phyloP scores from a whole-genome alignment of 139 green algal genomes.

The Picochlorum sp. region DNA sequence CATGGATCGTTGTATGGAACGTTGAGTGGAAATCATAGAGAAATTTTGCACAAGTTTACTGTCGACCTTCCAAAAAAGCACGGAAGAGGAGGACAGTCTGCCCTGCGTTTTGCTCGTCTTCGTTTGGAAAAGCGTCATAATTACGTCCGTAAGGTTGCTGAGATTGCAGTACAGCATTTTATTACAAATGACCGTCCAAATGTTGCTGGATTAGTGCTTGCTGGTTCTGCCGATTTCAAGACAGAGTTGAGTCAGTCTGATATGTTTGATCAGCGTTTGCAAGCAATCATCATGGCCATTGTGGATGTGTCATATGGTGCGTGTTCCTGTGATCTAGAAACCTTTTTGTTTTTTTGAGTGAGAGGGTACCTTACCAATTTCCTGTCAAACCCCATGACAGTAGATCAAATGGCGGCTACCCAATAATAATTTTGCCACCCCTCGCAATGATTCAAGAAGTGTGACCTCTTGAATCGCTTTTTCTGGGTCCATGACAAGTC shows the following conservation, averaged over 20 bases:
- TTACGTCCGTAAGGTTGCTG: conserved; percentile 95
- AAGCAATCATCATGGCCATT: conserved; percentile 79
- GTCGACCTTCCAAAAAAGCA: conserved; percentile 99
- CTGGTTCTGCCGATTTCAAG: conserved; percentile 97
- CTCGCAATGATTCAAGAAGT: too few relatives aligned
- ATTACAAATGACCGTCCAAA: conserved; percentile 87
- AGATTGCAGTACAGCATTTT: conserved; percentile 83
- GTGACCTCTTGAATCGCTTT: background rate
- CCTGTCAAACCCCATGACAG: conserved; percentile 44
- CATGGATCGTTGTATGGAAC: conserved; percentile 95
- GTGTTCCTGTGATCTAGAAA: background rate
- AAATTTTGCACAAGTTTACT: conserved; percentile 93
- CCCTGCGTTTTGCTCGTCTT: conserved; percentile 95
- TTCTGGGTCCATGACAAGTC: background rate
- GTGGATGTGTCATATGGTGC: conserved; percentile 96
- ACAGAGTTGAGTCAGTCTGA: conserved; percentile 86
- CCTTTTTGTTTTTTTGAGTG: background rate
- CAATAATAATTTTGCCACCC: conserved; percentile 16
- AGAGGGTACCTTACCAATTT: conserved; percentile 62
- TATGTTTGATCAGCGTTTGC: conserved; percentile 93
- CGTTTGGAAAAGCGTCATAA: conserved; percentile 98
- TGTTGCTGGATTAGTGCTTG: conserved; percentile 90
- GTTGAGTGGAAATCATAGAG: conserved; percentile 90
- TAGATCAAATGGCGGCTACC: conserved; percentile 62
- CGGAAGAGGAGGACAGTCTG: conserved; percentile 91